Conservation (phyloP, 257 asterid genomes). For the Solanum appendiculatum region DNA sequence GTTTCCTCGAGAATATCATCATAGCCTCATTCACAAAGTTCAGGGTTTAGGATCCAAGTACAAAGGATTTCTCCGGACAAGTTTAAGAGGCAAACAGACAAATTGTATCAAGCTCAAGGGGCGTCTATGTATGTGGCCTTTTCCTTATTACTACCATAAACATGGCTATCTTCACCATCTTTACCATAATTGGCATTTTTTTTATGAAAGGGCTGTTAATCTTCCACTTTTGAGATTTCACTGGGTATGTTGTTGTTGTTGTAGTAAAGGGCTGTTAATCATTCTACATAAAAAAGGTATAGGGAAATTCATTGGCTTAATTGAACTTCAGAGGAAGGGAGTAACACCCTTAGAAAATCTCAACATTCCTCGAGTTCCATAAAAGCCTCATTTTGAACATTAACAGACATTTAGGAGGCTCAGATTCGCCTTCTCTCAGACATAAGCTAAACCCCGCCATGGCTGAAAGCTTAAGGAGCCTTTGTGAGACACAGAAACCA, state of each 20-base stretch:
- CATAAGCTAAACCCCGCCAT: neutral
- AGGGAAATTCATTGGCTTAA: neutral
- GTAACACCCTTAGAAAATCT: neutral
- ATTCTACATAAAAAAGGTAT: neutral
- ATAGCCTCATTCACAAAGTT: neutral
- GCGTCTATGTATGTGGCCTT: neutral
- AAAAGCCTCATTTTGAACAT: neutral
- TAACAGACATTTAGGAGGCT: neutral
- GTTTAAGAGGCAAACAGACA: neutral
- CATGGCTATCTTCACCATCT: neutral
- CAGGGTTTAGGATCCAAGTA: neutral
- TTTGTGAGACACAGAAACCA: constrained; percentile 2
- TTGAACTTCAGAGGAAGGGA: neutral
- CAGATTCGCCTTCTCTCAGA: neutral
- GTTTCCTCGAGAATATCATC: neutral
- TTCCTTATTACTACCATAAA: neutral
- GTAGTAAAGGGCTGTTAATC: neutral
- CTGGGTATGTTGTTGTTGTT: neutral
- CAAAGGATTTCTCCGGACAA: neutral
- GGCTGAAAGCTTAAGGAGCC: constrained; percentile 1
- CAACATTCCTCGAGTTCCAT: neutral
- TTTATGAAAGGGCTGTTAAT: neutral
- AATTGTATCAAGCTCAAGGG: neutral
- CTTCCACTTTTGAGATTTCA: neutral
- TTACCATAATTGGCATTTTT: neutral